Percentiles rank a stretch among this genome's conserved stretches.
phyloP scores from a whole-genome alignment of 306 rosid species.

The Cicer bijugum region DNA sequence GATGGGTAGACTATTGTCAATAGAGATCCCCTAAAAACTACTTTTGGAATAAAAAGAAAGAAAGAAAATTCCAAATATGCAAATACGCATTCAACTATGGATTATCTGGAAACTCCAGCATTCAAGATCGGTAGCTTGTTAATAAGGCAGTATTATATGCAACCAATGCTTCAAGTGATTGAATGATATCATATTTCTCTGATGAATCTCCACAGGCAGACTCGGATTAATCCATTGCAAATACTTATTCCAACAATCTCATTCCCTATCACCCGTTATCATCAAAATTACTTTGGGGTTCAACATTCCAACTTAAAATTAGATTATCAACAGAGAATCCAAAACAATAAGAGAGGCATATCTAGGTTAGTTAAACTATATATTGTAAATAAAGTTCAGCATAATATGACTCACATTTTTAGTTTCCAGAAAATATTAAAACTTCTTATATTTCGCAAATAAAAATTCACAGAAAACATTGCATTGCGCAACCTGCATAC shows the following conservation, averaged over 20 bases:
- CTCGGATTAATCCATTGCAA: constrained; percentile 29
- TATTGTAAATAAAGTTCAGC: constrained; percentile 9
- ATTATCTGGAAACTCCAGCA: constrained; percentile 1
- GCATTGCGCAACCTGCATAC: constrained; percentile 1
- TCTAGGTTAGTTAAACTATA: background rate
- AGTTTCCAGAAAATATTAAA: constrained; percentile 15
- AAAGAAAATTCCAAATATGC: constrained; percentile 22
- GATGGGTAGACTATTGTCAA: constrained; percentile 11
- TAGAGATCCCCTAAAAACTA: constrained; percentile 28
- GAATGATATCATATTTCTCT: constrained; percentile 13
- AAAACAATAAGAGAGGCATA: constrained; percentile 14
- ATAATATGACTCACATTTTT: constrained; percentile 8
- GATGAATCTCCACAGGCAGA: background rate
- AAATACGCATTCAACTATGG: background rate
- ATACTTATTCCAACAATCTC: background rate
- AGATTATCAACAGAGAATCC: constrained; percentile 13
- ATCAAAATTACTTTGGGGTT: constrained; percentile 7
- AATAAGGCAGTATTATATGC: constrained; percentile 2
- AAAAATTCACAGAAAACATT: background rate
- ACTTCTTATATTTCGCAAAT: constrained; percentile 14
- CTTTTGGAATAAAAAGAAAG: background rate
- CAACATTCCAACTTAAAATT: constrained; percentile 17
- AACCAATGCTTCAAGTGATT: constrained; percentile 2
- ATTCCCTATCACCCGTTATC: background rate
- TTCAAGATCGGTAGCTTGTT: constrained; percentile 7